Conservation (phyloP, 805 yeast genomes). For the Ogataea saltuana region DNA sequence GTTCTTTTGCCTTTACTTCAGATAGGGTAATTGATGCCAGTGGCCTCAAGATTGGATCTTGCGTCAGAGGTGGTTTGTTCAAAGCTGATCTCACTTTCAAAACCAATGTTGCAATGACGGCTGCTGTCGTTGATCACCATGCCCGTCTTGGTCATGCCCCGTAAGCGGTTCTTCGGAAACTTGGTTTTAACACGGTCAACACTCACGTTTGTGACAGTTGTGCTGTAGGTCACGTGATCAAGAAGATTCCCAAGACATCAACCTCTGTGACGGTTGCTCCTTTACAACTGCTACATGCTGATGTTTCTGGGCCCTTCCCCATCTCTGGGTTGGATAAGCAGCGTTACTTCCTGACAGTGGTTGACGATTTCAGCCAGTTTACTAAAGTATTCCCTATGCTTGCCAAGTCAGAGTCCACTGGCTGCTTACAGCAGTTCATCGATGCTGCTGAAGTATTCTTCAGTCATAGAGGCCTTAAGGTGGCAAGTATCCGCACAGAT, state of each 20-base stretch:
- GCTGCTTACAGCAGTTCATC: no score
- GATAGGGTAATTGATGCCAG: not conserved
- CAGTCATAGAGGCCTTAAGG: no score
- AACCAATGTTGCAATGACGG: not conserved
- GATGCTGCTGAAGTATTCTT: no score
- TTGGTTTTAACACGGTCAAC: not conserved
- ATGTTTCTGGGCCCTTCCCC: constrained; percentile 11
- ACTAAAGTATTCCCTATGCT: not conserved
- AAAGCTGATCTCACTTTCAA: no score
- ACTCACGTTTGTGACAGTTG: not conserved
- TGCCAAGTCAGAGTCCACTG: no score
- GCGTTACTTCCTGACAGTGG: constrained; percentile 13
- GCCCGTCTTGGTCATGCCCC: constrained; percentile 1
- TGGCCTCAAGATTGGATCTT: not conserved
- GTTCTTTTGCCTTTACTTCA: not conserved
- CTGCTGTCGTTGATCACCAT: not conserved
- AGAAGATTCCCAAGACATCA: not conserved
- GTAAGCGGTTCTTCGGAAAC: not conserved
- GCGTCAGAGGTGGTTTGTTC: not conserved
- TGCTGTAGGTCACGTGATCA: not conserved
- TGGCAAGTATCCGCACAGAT: no score
- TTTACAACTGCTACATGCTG: constrained; percentile 4
- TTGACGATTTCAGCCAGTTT: constrained; percentile 10
- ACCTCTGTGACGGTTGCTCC: not conserved
- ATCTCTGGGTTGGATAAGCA: constrained; percentile 8